Evolutionary conservation across 2,329 filamentous ascomycete genomes (phyloP).

Genomic region (Fusarium incarnatum): DNA sequence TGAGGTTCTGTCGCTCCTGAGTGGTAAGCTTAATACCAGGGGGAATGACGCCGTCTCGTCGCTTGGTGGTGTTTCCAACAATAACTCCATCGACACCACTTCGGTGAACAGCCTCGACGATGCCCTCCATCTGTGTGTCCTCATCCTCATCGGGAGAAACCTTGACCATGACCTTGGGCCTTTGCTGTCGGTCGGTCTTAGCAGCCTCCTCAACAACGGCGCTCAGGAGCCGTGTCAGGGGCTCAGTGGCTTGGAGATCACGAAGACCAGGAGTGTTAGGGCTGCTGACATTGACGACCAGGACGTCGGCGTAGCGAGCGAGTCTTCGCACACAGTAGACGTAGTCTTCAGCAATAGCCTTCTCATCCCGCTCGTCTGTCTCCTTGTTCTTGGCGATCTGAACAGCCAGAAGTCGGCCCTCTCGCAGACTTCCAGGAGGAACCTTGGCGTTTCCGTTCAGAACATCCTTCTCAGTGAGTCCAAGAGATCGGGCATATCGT

Average conservation of each 20-base stretch:
- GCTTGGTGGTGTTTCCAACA: conserved; percentile 96
- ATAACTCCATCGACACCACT: conserved; percentile 95
- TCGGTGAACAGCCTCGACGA: conserved; percentile 84
- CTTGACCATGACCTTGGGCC: conserved; percentile 89
- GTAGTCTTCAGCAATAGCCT: conserved; percentile 83
- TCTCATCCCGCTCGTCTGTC: conserved; percentile 85
- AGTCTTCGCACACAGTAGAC: conserved; percentile 88
- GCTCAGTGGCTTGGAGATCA: conserved; percentile 85
- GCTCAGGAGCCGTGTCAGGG: conserved; percentile 81
- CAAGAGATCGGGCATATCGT: conserved; percentile 77
- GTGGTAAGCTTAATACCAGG: conserved; percentile 71
- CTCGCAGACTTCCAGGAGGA: conserved; percentile 81
- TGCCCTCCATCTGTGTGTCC: conserved; percentile 84
- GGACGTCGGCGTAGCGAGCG: conserved; percentile 88
- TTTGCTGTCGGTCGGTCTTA: conserved; percentile 74
- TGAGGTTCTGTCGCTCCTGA: conserved; percentile 74
- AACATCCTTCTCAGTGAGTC: conserved; percentile 78
- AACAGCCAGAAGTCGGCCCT: conserved; percentile 84
- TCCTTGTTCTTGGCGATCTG: conserved; percentile 98
- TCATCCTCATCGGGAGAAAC: conserved; percentile 95
- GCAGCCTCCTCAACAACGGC: conserved; percentile 85
- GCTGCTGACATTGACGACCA: conserved; percentile 98
- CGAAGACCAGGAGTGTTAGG: conserved; percentile 95
- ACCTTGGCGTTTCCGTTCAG: conserved; percentile 82
- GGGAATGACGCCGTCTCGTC: conserved; percentile 77